These are phyloP conservation scores for Fusarium goolgardi DNA, from an alignment of 2,329 filamentous ascomycete species.

Conservation along the genomic window DNA sequence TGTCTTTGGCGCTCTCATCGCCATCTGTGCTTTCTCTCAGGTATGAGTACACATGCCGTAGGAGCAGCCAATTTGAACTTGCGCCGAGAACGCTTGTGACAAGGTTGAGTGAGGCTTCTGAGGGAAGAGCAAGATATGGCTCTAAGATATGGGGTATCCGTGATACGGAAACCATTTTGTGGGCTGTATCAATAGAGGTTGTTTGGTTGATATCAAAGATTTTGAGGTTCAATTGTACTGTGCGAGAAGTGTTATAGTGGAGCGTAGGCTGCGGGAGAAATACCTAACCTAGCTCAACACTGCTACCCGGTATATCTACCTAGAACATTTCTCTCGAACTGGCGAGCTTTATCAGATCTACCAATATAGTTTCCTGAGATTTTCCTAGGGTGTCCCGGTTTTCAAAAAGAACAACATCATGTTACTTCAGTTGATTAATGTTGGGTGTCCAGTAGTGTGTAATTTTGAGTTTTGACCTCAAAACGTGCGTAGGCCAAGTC, in stretches of 20 bases:
- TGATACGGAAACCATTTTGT: slow-evolving; percentile 51
- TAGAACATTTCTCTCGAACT: not conserved
- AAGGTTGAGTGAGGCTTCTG: slow-evolving; percentile 70
- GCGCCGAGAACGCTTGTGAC: slow-evolving; percentile 75
- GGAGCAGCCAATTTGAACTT: slow-evolving; percentile 73
- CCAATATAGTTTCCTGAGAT: not conserved
- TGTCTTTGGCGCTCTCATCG: slow-evolving; percentile 47
- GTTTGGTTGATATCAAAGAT: slow-evolving; percentile 25
- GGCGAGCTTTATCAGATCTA: not conserved
- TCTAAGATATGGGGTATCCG: slow-evolving; percentile 73
- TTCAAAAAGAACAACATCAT: not conserved
- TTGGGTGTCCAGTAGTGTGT: not conserved
- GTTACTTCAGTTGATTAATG: no score
- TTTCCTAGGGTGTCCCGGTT: no score
- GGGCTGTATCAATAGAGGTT: not conserved
- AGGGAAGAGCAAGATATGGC: slow-evolving; percentile 69
- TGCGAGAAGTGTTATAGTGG: slow-evolving; percentile 31
- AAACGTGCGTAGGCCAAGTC: not conserved
- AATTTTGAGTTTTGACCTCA: not conserved
- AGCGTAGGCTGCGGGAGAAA: slow-evolving; percentile 1
- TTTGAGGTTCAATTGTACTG: slow-evolving; percentile 39
- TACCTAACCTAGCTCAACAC: not conserved
- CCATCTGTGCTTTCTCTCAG: slow-evolving; percentile 49
- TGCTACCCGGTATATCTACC: not conserved
- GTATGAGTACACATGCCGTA: slow-evolving; percentile 65